Evolutionary conservation across 2,329 filamentous ascomycete species (phyloP), one percentile per base, ranked within the genome.

Genomic region (Stachybotrys elegans): DNA sequence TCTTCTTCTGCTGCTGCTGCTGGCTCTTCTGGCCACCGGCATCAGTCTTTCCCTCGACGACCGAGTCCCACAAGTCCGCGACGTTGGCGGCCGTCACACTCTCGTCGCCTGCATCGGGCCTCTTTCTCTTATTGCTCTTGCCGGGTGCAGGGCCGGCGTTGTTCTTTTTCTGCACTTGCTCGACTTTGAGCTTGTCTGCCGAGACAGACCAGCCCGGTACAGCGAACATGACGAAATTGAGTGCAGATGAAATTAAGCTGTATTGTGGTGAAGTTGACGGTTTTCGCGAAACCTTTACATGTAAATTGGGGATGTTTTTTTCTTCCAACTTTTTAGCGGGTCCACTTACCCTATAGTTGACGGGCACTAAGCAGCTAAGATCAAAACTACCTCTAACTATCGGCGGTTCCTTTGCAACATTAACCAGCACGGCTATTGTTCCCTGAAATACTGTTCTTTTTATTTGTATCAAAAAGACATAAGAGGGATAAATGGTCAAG

Each of bases 131-230:
- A 59, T 75, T 83, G 52, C 73, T 71, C 56, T 74, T 79, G 47
- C 68, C 57, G 3, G 66, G 56, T 19, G 58, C 54, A 20, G 59
- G 61, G 23, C 56, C 55, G 38, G 56, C 58, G 8, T 61, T 52
- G 40, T 63, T 48, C 11, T 52, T 47, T 48, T 71, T 76, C 66
- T 4, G 8, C 27, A n/a, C 38, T 17, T 40, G 22, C 22, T 95
- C 88, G 22, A 80, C 67, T 66, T 88, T 89, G 51, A 94, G 78
- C 42, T 70, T 71, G 52, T 82, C 79, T 49, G 84, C 77, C 44
- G 88, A 81, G 27, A 96, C 75, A 31, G 88, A 88, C 91, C 92
- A 96, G 54, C 93, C 93, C 58, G 88, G 87, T 22, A 97, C 91
- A 9, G 90, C 84, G 65, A 97, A 97, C 92, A 97, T 92, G 45